Conservation (phyloP, 495 filamentous ascomycete species). For the Echria macrotheca region DNA sequence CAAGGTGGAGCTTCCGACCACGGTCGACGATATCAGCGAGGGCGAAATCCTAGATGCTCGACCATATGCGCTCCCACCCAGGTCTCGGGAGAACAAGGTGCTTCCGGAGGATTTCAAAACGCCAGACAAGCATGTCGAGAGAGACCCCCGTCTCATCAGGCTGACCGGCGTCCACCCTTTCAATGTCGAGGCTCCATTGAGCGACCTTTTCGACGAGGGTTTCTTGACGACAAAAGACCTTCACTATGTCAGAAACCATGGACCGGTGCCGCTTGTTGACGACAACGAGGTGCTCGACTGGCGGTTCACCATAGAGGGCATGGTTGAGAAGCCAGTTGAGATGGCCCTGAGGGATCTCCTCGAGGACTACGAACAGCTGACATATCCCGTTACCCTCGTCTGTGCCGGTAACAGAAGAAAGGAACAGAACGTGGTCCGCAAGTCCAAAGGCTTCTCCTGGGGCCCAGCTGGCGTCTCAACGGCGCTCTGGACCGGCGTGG, state of each 20-base stretch:
- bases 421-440: constrained; percentile 88
- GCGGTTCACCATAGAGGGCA: constrained; percentile 79
- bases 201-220: constrained; percentile 73
- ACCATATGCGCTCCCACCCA: constrained; percentile 63
- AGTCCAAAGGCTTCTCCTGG: constrained; percentile 96
- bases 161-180: constrained; percentile 91
- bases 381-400: constrained; percentile 82
- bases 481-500: constrained; percentile 80
- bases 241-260: constrained; percentile 96
- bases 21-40: background rate
- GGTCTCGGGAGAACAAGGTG: constrained; percentile 55
- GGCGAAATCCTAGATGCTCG: no score
- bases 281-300: constrained; percentile 72
- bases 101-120: constrained; percentile 74
- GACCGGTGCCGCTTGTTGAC: constrained; percentile 70
- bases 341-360: constrained; percentile 72
- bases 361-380: constrained; percentile 73
- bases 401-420: constrained; percentile 93
- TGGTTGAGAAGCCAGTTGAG: constrained; percentile 74
- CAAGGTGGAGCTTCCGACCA: no score
- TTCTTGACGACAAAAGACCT: constrained; percentile 90
- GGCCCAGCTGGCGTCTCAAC: constrained; percentile 86
- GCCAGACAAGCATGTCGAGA: constrained; percentile 78
- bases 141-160: constrained; percentile 81
- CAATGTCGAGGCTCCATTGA: constrained; percentile 87